Conservation (phyloP, 257 asterid genomes). For the Linaria vulgaris region DNA sequence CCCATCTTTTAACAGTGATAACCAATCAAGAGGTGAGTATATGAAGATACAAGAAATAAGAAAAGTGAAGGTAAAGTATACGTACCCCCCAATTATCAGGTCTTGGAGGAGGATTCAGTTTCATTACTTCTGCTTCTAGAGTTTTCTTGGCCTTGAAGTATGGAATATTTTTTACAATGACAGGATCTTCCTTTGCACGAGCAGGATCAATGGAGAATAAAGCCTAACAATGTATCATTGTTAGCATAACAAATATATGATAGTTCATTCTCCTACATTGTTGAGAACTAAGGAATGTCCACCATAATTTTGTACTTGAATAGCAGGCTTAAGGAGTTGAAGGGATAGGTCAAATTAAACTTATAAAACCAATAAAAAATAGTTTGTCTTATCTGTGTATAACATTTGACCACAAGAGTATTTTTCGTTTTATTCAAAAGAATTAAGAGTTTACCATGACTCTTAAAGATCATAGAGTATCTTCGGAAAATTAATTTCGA, state of each 20-base stretch:
- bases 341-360: too few species aligned
- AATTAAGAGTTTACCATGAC: neutral
- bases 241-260: constrained; percentile 22
- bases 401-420: too few species aligned
- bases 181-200: constrained; percentile 92
- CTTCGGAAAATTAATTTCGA: too few species aligned
- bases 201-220: constrained; percentile 82
- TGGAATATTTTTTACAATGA: constrained; percentile 73
- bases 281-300: constrained; percentile 11
- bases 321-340: too few species aligned
- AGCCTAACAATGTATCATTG: constrained; percentile 51
- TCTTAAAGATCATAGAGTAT: too few species aligned
- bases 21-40: constrained; percentile 7
- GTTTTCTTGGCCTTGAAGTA: constrained; percentile 74
- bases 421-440: neutral
- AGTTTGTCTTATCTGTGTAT: too few species aligned
- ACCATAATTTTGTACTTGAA: neutral
- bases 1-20: neutral
- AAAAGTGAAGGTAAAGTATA: constrained; percentile 25
- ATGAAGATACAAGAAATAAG: constrained; percentile 10
- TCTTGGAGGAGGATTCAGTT: constrained; percentile 81
- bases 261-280: neutral
- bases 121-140: constrained; percentile 86
- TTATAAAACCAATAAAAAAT: too few species aligned
- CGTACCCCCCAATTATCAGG: constrained; percentile 89